Conservation (phyloP, 2,329 filamentous ascomycete genomes). For the Fusarium compactum region DNA sequence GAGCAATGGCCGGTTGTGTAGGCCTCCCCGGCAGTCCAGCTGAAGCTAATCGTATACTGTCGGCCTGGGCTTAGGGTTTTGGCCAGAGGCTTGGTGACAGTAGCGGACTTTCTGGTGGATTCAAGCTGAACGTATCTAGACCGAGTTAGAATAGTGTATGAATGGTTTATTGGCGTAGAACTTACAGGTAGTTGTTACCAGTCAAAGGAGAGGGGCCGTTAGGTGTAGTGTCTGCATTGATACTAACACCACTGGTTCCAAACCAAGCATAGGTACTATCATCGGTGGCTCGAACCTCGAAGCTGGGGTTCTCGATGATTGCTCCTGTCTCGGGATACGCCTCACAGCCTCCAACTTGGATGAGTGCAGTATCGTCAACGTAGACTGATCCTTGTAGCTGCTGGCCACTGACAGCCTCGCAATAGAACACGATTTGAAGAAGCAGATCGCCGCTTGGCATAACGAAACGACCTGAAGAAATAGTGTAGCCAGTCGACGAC, state of each 20-base stretch:
- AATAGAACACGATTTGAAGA: background rate
- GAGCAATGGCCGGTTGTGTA: background rate
- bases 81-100: conserved; percentile 3
- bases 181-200: background rate
- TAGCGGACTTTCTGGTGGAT: background rate
- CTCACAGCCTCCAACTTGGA: background rate
- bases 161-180: fast-evolving
- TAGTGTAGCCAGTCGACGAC: conserved; percentile 4
- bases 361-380: conserved; percentile 14
- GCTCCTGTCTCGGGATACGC: conserved; percentile 12
- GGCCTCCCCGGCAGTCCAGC: background rate
- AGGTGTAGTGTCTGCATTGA: background rate
- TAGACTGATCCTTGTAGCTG: background rate
- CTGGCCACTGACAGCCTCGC: background rate
- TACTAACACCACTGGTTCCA: background rate
- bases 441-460: background rate
- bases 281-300: background rate
- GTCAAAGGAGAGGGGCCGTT: background rate
- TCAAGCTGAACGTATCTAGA: background rate
- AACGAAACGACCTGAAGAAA: background rate
- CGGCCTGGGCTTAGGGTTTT: background rate
- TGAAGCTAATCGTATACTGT: background rate
- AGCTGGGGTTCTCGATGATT: conserved; percentile 7
- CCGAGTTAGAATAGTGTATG: background rate
- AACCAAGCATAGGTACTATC: conserved; percentile 22